Evolutionary conservation across 768 basidiomycete species (phyloP).

Genomic region (Leccinum rimulosum): DNA sequence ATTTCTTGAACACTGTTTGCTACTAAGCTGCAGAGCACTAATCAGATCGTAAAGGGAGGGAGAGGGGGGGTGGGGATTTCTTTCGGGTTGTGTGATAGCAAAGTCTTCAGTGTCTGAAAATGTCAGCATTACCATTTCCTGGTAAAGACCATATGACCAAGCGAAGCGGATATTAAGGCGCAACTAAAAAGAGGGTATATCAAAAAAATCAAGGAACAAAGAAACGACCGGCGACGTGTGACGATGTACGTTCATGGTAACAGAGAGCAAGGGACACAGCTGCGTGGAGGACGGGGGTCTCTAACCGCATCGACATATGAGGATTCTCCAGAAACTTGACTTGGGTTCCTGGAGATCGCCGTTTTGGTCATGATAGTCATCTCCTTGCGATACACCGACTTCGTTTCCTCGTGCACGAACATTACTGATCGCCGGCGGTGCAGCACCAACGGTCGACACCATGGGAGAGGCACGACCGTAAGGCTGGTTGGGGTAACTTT

Average conservation of each 20-base stretch:
- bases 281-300: conserved; percentile 6
- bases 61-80: conserved; percentile 7
- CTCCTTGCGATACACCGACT: conserved; percentile 61
- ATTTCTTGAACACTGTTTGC: conserved; percentile 17
- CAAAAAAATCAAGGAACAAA: conserved; percentile 35
- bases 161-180: conserved; percentile 37
- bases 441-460: conserved; percentile 67
- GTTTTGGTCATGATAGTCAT: conserved; percentile 55
- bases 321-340: conserved; percentile 58
- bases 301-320: conserved; percentile 78
- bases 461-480: conserved; percentile 84
- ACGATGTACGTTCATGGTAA: conserved; percentile 28
- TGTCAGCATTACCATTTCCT: conserved; percentile 29
- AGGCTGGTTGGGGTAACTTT: conserved; percentile 54
- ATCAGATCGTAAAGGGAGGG: conserved; percentile 26
- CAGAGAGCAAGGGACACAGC: conserved; percentile 19
- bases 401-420: conserved; percentile 71
- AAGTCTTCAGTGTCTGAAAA: conserved; percentile 19
- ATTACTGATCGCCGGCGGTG: conserved; percentile 69
- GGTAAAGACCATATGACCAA: conserved; percentile 33
- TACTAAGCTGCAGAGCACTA: conserved; percentile 31
- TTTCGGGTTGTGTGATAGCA: conserved; percentile 27
- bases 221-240: conserved; percentile 35
- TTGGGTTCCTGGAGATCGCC: conserved; percentile 52
- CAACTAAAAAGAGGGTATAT: conserved; percentile 35